Evolutionary conservation across 495 filamentous ascomycete species (phyloP).

Genomic region (Penicillium goetzii): DNA sequence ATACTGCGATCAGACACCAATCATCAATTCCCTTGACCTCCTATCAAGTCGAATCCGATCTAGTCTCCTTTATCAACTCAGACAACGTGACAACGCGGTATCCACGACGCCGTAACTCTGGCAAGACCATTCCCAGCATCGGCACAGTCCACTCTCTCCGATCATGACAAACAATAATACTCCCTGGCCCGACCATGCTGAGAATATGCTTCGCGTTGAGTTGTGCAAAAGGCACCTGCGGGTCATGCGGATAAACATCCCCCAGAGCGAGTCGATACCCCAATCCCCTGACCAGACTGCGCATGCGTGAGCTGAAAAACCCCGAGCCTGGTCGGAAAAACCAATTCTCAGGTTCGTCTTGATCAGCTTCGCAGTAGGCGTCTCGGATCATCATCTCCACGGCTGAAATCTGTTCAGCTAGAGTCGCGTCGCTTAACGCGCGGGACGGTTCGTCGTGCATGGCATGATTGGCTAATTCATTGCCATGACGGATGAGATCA

Average conservation of each 20-base stretch:
- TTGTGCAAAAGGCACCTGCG: constrained; percentile 67
- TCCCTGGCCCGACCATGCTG: constrained; percentile 74
- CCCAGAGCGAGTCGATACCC: constrained; percentile 74
- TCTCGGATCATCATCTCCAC: constrained; percentile 54
- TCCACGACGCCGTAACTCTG: constrained; percentile 66
- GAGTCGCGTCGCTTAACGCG: constrained; percentile 38
- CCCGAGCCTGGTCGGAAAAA: constrained; percentile 83
- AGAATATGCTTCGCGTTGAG: constrained; percentile 80
- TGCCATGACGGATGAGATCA: constrained; percentile 63
- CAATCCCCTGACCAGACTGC: constrained; percentile 53
- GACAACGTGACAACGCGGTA: constrained; percentile 72
- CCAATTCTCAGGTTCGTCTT: constrained; percentile 44
- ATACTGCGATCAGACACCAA: background rate
- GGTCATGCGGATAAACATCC: constrained; percentile 84
- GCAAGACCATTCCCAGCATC: constrained; percentile 72
- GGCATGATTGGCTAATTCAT: constrained; percentile 82
- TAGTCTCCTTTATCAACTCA: constrained; percentile 53
- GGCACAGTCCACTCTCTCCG: constrained; percentile 75
- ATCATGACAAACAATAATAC: constrained; percentile 83
- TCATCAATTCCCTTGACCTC: too few species aligned
- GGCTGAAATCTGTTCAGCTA: constrained; percentile 43
- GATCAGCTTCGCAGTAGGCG: constrained; percentile 53
- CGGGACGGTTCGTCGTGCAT: constrained; percentile 79
- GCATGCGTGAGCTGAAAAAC: constrained; percentile 72
- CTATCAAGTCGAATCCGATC: background rate